Base-by-base conservation (phyloP, 257 asterid genomes). In the Coffea canephora region DNA sequence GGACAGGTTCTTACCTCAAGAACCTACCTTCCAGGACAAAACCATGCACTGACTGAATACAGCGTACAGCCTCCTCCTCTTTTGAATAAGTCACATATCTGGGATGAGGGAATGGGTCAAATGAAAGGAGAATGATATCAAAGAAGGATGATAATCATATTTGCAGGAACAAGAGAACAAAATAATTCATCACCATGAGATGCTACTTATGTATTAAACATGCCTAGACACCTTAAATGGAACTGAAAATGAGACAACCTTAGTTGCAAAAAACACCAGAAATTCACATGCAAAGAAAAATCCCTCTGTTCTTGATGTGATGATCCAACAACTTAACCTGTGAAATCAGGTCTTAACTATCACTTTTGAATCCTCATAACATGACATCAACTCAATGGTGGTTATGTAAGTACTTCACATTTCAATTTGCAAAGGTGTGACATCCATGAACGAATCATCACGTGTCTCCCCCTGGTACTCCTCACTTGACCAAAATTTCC, bases 1-100 rank as follows among this genome's bases (percentile, higher is more conserved):
- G 74, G 66, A 19, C 15, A 72, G 69, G 74, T 85, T 69, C 91
- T 85, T 82, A 95, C 99, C 94, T 95, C 84, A 95, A 89, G 81
- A 79, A 82, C 84, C 92, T 95, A 86, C 92, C 96, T 78, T 95
- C 99, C 81, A 93, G 88, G 57, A 86, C 87, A 91, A 84, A 95
- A 82, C 99, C 97, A 87, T 95, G 99, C 50, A 95, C 97, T 75
- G 90, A 90, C 78, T 93, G 94, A 86, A 95, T 93, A 85, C 99
- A 95, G 74, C 89, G 89, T 54, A 95, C 82, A 52, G 99, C 99
- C 85, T 95, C 99, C 85, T 95, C 98, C 89, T 95, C 97, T 80
- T 86, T 93, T 19, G 96, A 89, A 83, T 86, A 95, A 46, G 99
- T 95, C 79, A 93, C 86, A 89, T 95, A 95, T 86, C 99, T 95